Percentiles rank a stretch among this genome's conserved stretches.
Conservation (phyloP, 1,139 yeast species). For the Suhomyces wounanorum region DNA sequence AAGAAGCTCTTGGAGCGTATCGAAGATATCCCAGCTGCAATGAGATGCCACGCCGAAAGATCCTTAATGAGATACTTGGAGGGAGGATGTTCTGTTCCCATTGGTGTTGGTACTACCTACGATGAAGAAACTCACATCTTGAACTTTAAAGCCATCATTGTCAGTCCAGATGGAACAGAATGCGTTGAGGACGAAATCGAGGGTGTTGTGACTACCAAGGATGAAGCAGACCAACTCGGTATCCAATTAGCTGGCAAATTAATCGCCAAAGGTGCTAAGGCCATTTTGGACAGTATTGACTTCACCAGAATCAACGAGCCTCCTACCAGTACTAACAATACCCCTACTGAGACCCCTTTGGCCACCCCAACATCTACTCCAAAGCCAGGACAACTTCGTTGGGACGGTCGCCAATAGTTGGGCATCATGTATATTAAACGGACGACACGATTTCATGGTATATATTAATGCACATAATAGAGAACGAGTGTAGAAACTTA, state of each 20-base stretch:
- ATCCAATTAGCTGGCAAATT: conserved; percentile 65
- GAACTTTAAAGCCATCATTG: conserved; percentile 69
- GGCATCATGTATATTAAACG: conserved; percentile 6
- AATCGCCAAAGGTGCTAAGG: conserved; percentile 77
- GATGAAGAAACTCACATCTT: conserved; percentile 46
- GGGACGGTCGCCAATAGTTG: conserved; percentile 2
- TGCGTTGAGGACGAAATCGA: conserved; percentile 57
- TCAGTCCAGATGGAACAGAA: conserved; percentile 78
- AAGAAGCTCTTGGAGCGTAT: conserved; percentile 60
- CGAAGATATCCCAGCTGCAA: conserved; percentile 66
- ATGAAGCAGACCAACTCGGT: conserved; percentile 76
- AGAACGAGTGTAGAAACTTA: not conserved
- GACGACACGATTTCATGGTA: conserved; percentile 5
- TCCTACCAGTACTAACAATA: conserved; percentile 22
- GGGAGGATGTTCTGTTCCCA: conserved; percentile 98
- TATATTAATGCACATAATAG: conserved; percentile 4
- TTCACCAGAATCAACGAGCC: conserved; percentile 59
- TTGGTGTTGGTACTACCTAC: conserved; percentile 77
- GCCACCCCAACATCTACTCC: conserved; percentile 9
- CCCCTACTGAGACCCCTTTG: conserved; percentile 12
- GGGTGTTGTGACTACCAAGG: conserved; percentile 38
- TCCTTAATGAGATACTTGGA: conserved; percentile 83
- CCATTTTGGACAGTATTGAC: conserved; percentile 78
- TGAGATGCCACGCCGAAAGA: conserved; percentile 89
- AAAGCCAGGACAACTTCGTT: conserved; percentile 3